Evolutionary conservation across 441 rosid genomes (phyloP).

Genomic region (Brassica balearica): DNA sequence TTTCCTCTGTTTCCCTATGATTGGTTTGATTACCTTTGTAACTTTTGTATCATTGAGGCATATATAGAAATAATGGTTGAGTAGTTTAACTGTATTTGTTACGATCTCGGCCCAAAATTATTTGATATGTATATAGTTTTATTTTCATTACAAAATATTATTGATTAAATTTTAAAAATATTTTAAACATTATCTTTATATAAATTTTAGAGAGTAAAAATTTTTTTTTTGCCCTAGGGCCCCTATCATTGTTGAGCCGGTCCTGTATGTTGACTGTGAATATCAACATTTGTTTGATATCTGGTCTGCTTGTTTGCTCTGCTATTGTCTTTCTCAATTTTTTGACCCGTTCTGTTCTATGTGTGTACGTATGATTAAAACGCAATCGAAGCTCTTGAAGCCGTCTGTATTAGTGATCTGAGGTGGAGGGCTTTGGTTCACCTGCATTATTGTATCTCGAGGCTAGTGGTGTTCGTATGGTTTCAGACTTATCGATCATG

Average conservation of each 20-base stretch:
- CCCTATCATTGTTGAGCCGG: no score
- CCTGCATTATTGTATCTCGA: conserved; percentile 89
- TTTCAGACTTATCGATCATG: neutral
- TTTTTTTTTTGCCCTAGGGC: no score
- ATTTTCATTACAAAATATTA: no score
- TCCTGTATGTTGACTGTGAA: neutral
- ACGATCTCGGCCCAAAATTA: neutral
- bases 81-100: neutral
- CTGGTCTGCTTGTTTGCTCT: conserved; percentile 4
- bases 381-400: conserved; percentile 77
- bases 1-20: neutral
- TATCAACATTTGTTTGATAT: neutral
- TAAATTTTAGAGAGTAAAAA: no score
- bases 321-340: neutral
- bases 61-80: neutral
- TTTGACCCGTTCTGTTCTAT: neutral
- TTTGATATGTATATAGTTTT: no score
- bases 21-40: neutral
- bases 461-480: conserved; percentile 87
- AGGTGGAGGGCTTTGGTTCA: conserved; percentile 94
- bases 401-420: conserved; percentile 88
- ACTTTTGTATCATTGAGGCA: neutral
- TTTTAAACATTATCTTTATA: no score
- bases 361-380: conserved; percentile 44
- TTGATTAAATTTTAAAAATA: no score